Base-by-base conservation (phyloP, 164 flowering plant genomes). In the Dillenia turbinata region DNA sequence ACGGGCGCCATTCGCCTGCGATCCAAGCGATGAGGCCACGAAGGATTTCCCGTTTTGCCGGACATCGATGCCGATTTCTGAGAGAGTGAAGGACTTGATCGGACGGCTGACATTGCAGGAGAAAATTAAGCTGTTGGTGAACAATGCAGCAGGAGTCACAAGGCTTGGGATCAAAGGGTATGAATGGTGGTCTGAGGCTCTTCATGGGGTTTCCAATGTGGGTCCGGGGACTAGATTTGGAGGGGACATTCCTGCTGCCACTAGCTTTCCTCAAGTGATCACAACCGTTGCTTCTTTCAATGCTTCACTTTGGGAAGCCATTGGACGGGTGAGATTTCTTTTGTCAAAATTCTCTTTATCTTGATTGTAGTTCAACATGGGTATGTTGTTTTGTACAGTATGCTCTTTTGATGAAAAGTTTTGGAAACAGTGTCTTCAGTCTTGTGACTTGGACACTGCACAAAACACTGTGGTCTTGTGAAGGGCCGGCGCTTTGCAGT, bases 141-240 rank as follows among this genome's bases (percentile, higher is more conserved):
- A 85, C 83, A 82, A 78, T 64, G 96, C 98, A 0, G 82, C 80
- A 0, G 70, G 82, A 2, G 86, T 90, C 52, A 85, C 90, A 8
- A 66, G 96, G 67, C 86, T 93, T n/a, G 97, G 97, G 56, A 83
- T 93, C 54, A 66, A 64, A 55, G 83, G 82, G 12, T 90, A 93
- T 54, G 95, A 90, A 76, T 94, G 98, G 98, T 94, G 98, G 98
- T 90, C 96, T 9, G 98, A 93, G 85, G 96, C 90, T 2, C 85
- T 93, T 49, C 97, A 93, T 49, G 98, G 98, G 5, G 88, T 93
- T 7, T 88, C 97, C 33, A 80, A 84, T 63, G 88, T 81, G 54
- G 97, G 97, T 0, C 96, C 96, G 0, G 98, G 98, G 12, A 79
- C 84, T 5, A 75, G 68, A 58, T 93, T 88, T 56, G 82, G 76